Evolutionary conservation across 2,329 filamentous ascomycete species (phyloP).

Genomic region (Zymoseptoria tritici): DNA sequence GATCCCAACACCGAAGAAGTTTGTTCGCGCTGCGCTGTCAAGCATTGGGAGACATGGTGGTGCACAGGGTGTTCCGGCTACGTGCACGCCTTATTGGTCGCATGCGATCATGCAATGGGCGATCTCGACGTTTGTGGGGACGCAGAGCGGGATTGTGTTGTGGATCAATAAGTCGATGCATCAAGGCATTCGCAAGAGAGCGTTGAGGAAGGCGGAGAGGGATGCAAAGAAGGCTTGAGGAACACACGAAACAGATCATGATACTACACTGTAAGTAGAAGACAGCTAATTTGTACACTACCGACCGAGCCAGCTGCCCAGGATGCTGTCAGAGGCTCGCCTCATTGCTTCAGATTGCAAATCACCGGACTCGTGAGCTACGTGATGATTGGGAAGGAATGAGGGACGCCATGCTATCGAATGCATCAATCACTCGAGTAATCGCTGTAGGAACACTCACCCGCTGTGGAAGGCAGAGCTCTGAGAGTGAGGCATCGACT

Average conservation of each 20-base stretch:
- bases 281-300: background rate
- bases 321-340: background rate
- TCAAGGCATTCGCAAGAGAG: constrained; percentile 70
- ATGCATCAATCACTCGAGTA: no score
- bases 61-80: constrained; percentile 71
- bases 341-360: no score
- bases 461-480: no score
- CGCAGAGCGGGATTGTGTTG: constrained; percentile 51
- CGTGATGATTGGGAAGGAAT: no score
- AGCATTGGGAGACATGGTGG: constrained; percentile 75
- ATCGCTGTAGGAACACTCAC: no score
- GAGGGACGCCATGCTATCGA: no score
- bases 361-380: no score
- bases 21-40: constrained; percentile 68
- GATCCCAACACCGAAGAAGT: constrained; percentile 73
- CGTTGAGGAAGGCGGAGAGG: constrained; percentile 74
- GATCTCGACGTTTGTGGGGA: constrained; percentile 54
- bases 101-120: constrained; percentile 85
- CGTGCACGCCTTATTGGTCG: constrained; percentile 87
- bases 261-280: background rate
- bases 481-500: no score
- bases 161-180: constrained; percentile 65
- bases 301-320: background rate
- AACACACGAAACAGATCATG: background rate
- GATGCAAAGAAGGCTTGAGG: constrained; percentile 61